Conservation (phyloP, 192 early-diverging fungal genomes). For the Backusella morwellensis region DNA sequence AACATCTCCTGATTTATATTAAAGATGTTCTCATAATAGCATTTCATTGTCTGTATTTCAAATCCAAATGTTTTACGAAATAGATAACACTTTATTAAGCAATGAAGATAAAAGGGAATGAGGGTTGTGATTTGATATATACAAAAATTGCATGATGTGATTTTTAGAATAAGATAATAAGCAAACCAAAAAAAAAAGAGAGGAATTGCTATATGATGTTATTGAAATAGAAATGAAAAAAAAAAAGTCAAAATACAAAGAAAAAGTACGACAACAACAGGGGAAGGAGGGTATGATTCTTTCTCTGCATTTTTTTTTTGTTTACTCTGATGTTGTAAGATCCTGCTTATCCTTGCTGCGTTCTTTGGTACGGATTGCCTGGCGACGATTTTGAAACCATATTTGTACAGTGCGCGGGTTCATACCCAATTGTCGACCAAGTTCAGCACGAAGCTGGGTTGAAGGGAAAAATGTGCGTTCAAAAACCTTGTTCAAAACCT, state of each 20-base stretch:
- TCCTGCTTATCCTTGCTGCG: background rate
- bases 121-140: too few species aligned
- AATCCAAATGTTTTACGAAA: background rate
- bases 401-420: conserved; percentile 90
- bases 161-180: too few species aligned
- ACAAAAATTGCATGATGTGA: too few species aligned
- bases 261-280: background rate
- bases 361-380: conserved; percentile 58
- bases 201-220: too few species aligned
- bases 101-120: background rate
- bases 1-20: too few species aligned
- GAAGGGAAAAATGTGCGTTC: conserved; percentile 80
- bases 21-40: background rate
- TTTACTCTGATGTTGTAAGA: background rate
- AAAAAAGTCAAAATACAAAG: background rate
- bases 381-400: conserved; percentile 97
- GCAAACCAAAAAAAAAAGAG: too few species aligned
- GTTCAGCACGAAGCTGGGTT: conserved; percentile 70
- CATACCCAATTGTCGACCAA: conserved; percentile 83
- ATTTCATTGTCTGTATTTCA: background rate
- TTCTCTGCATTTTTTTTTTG: background rate
- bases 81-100: background rate
- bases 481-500: conserved; percentile 75
- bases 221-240: background rate
- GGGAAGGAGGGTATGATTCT: background rate